Evolutionary conservation across 2,329 filamentous ascomycete species (phyloP), one percentile per base, ranked within the genome.

Genomic region (Cladophialophora yegresii): DNA sequence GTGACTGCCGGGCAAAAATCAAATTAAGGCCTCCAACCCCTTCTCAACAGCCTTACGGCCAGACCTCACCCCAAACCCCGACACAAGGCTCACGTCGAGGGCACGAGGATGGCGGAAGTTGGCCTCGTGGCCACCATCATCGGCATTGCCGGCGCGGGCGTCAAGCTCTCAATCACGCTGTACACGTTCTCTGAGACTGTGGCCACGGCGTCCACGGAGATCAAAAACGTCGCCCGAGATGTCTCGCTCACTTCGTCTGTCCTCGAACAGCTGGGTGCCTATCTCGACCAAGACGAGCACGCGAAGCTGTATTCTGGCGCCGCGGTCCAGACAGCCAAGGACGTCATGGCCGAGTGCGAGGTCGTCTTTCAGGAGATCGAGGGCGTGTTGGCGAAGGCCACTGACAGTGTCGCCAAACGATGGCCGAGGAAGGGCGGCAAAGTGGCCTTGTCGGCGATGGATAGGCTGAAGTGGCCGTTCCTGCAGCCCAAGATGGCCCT

Each of bases 161-260:
- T 61, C 49, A 62, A 56, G 43, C 61, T 63, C 30, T 63, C 64
- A 22, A 58, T 66, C 26, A 45, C 55, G 2, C 51, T 66, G n/a
- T 51, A 60, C 55, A 59, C 33, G 2, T 66, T 66, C 50, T 59
- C 64, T 33, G 64, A 63, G 22, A 62, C 61, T 4, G 64, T 66
- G 12, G 53, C 61, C 6, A 63, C 61, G 50, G 56, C 64, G 1
- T 49, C 50, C 28, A 22, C 40, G 20, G 40, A 61, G 30, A 51
- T 61, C 43, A 60, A 57, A 59, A 40, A 54, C 50, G n/a, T 75
- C 2, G 71, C 73, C 2, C 71, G 66, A 13, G 73, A 76, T 55
- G 69, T 75, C 5, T 69, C 71, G 0, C 64, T 75, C 0, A 75
- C 72, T 4, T 72, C 71, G 45, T 67, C 63, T 4, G 71, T 76